Conservation (phyloP, 306 rosid genomes). For the Phaseolus lunatus region DNA sequence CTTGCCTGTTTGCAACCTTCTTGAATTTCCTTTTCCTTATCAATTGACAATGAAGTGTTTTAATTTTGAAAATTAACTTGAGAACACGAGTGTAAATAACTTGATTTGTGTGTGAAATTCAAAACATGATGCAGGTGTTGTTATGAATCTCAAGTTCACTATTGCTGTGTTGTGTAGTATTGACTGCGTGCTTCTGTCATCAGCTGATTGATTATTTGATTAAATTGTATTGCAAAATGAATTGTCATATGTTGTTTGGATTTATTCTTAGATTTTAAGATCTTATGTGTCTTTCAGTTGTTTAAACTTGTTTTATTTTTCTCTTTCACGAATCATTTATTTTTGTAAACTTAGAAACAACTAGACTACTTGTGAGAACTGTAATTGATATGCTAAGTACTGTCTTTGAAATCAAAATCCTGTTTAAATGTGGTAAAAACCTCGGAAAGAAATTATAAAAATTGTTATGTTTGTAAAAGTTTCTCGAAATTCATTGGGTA, state of each 20-base stretch:
- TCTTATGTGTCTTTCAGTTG: background rate
- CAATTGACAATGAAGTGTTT: background rate
- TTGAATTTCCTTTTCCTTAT: conserved; percentile 7
- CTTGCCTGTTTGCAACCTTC: conserved; percentile 4
- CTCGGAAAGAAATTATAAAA: conserved; percentile 19
- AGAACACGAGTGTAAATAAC: background rate
- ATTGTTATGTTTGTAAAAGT: background rate
- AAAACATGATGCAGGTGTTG: conserved; percentile 4
- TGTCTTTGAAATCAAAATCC: background rate
- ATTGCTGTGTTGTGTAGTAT: background rate
- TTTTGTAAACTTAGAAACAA: background rate
- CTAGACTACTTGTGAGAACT: background rate
- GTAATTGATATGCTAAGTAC: background rate
- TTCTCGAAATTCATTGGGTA: background rate
- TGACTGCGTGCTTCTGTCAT: conserved; percentile 1
- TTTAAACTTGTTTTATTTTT: conserved; percentile 14
- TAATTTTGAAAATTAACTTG: background rate
- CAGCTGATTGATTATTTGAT: conserved; percentile 13
- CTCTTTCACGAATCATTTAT: background rate
- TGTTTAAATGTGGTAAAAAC: background rate
- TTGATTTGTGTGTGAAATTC: background rate
- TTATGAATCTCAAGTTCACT: background rate
- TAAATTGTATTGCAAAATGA: background rate
- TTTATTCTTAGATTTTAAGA: conserved; percentile 22
- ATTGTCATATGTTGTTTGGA: background rate